Percentiles rank a stretch among this genome's conserved stretches.
These are phyloP conservation scores for Dioscorea alata DNA, from an alignment of 106 monocot species.

Conservation along the genomic window DNA sequence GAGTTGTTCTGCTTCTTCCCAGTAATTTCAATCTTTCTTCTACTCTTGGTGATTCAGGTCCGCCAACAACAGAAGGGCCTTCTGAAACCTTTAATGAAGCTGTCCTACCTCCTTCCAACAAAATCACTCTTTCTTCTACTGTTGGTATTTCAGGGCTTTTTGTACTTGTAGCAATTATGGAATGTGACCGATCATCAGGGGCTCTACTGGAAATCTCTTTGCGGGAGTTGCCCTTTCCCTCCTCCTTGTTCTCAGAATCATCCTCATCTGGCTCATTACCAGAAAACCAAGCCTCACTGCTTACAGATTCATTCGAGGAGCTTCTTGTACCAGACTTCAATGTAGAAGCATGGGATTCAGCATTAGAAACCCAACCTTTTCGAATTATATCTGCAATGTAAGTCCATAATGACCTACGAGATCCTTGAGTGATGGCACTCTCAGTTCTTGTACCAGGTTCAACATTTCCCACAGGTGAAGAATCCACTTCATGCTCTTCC, in stretches of 20 bases:
- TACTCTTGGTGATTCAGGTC: not conserved
- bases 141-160: constrained; percentile 4
- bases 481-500: constrained; percentile 23
- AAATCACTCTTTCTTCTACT: not conserved
- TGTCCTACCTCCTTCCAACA: constrained; percentile 1
- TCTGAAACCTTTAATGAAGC: constrained; percentile 2
- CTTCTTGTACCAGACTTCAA: constrained; percentile 38
- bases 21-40: no score
- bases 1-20: no score
- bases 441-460: constrained; percentile 16
- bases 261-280: constrained; percentile 52
- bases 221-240: constrained; percentile 5
- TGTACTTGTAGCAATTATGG: constrained; percentile 4
- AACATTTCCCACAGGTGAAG: constrained; percentile 11
- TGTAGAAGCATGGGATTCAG: constrained; percentile 28
- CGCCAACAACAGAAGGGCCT: constrained; percentile 1
- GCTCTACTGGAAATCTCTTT: constrained; percentile 10
- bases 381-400: constrained; percentile 68
- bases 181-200: constrained; percentile 4
- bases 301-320: constrained; percentile 62
- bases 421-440: constrained; percentile 38
- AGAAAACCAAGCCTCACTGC: constrained; percentile 77
- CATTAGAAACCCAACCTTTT: constrained; percentile 40
- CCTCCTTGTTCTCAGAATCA: constrained; percentile 21
- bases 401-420: constrained; percentile 65